Conservation (phyloP, 371 early-diverging fungal genomes). For the Mortierella sp. region DNA sequence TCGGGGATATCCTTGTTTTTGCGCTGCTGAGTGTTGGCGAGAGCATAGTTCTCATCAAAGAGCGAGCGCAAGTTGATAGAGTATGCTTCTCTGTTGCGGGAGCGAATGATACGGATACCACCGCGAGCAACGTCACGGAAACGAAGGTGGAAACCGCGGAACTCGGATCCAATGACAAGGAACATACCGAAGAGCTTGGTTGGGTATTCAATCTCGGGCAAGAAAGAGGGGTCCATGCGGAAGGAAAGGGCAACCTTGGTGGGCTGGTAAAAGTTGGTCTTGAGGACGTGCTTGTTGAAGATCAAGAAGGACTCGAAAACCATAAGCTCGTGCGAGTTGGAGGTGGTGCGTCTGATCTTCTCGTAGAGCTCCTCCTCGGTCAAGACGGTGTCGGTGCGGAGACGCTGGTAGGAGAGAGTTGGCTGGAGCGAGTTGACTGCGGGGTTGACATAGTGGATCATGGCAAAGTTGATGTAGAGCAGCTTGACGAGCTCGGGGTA, state of each 20-base stretch:
- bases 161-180: conserved; percentile 96
- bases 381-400: conserved; percentile 85
- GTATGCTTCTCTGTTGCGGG: conserved; percentile 96
- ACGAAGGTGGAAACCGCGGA: conserved; percentile 98
- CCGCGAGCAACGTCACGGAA: conserved; percentile 99
- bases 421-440: conserved; percentile 73
- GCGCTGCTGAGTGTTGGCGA: conserved; percentile 97
- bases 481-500: conserved; percentile 94
- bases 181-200: conserved; percentile 94
- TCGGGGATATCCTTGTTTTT: conserved; percentile 99
- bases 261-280: conserved; percentile 99
- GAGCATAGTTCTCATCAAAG: conserved; percentile 98
- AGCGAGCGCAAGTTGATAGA: conserved; percentile 96
- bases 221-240: conserved; percentile 94
- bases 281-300: conserved; percentile 97
- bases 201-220: conserved; percentile 97
- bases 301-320: conserved; percentile 95
- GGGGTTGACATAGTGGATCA: conserved; percentile 90
- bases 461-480: conserved; percentile 96
- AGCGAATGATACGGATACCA: conserved; percentile 98
- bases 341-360: conserved; percentile 87
- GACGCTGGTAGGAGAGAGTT: conserved; percentile 92
- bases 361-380: conserved; percentile 87
- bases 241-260: conserved; percentile 99
- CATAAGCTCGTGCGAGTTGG: conserved; percentile 95